Base-by-base conservation (phyloP, 2,329 filamentous ascomycete genomes). In the Pyrenophora teres region DNA sequence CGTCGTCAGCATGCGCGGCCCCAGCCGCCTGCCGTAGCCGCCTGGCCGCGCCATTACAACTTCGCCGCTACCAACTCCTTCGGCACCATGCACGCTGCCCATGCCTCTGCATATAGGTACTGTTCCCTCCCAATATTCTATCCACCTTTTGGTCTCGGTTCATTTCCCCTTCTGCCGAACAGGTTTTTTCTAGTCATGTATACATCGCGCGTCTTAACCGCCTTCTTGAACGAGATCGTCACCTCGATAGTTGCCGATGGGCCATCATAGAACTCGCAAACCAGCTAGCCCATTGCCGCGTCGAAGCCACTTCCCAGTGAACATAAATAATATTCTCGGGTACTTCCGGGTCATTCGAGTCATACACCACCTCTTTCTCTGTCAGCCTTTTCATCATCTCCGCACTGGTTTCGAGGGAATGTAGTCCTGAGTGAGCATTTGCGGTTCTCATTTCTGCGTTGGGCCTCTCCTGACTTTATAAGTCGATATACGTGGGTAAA, bases 91-190 rank as follows among this genome's bases (percentile, higher is more conserved):
- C 64, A 67, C 2, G 52, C 48, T 2, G 55, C 62, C 13, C 37
- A 50, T 1, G 59, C 61, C 45, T 67, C 61, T 2, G 62, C 65
- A 45, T 60, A 66, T 2, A 15, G 15, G 15, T 15, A 68, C 54
- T 4, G 49, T 62, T 6, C 61, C 66, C 3, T 50, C 30, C 4
- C 66, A 66, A 54, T 69, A 59, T 35, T 70, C 64, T 1, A 68
- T 27, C 58, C 54, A 64, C 2, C 54, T 62, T 9, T 58, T 46
- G 6, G 54, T 53, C 42, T 67, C 60, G 21, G 65, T 46, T 56
- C 57, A 67, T 36, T 59, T 52, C 3, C 66, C 66, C 30, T 50
- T 55, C 52, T 66, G 64, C 39, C 51, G 54, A 16, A 60, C 50
- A 8, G 68, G 25, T 41, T 60, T 64, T 15, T 58, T 21, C 64